These are phyloP conservation scores for Xylaria sp. DNA, from an alignment of 2,329 filamentous ascomycete genomes.

Conservation along the genomic window DNA sequence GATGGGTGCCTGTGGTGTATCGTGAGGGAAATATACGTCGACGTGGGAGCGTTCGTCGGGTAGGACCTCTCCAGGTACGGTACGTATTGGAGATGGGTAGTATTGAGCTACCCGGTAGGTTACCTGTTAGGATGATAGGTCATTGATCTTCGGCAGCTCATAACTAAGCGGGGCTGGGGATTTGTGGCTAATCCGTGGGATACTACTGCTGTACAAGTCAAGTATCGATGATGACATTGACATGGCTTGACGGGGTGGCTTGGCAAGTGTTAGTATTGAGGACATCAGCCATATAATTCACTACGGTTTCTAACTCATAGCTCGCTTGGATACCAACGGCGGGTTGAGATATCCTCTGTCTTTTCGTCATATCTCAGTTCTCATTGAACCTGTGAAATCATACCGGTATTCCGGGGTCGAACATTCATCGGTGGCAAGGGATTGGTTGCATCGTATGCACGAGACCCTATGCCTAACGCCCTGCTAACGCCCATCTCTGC, in stretches of 20 bases:
- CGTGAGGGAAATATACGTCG: conserved; percentile 1
- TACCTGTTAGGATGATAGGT: background rate
- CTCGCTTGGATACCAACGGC: no score
- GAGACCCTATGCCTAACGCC: background rate
- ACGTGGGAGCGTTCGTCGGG: conserved; percentile 5
- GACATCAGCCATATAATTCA: no score
- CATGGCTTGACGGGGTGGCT: no score
- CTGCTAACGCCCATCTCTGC: background rate
- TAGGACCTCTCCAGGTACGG: conserved; percentile 16
- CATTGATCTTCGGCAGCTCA: background rate
- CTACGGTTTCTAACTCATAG: no score
- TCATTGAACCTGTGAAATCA: no score
- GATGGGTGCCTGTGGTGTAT: background rate
- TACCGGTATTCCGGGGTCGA: background rate
- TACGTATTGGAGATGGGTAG: background rate
- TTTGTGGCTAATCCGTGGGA: background rate
- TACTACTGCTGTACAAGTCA: background rate
- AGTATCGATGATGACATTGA: background rate
- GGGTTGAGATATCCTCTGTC: no score
- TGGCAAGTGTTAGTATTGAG: no score
- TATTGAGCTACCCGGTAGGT: no score
- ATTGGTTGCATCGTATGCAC: background rate
- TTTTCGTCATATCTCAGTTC: no score
- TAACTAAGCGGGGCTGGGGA: conserved; percentile 19
- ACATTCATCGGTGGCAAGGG: background rate